phyloP scores from a whole-genome alignment of 495 filamentous ascomycete species.

The Aspergillus ellipticus region DNA sequence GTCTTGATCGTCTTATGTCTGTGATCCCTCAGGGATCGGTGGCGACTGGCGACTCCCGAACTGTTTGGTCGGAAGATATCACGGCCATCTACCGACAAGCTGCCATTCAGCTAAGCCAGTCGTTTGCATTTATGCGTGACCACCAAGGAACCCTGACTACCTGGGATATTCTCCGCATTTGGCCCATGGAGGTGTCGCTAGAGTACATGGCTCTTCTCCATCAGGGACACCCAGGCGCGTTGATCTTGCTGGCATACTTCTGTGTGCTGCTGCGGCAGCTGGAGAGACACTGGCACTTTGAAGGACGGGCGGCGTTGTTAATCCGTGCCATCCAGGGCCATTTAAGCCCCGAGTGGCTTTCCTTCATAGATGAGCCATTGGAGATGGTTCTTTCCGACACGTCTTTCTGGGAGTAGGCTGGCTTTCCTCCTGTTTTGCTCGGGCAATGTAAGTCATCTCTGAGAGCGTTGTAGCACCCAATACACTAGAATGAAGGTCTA shows the following conservation, averaged over 20 bases:
- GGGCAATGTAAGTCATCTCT: too few species aligned
- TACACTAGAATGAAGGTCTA: too few species aligned
- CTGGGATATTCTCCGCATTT: slow-evolving; percentile 4
- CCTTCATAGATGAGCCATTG: background rate
- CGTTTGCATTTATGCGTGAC: background rate
- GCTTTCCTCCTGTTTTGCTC: too few species aligned
- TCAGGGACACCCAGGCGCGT: background rate
- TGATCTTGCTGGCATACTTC: background rate
- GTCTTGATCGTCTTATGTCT: background rate
- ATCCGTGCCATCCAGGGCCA: background rate
- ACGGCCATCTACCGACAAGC: background rate
- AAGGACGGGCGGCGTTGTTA: background rate
- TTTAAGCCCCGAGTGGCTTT: background rate
- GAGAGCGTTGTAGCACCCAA: too few species aligned
- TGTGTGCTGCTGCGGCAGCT: background rate
- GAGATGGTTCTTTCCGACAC: background rate
- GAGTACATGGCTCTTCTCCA: background rate
- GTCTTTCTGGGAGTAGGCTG: too few species aligned
- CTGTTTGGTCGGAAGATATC: background rate
- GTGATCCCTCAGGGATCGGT: background rate
- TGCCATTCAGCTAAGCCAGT: background rate
- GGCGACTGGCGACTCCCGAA: background rate
- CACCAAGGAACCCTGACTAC: background rate
- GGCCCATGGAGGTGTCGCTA: slow-evolving; percentile 1
- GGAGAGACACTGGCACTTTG: background rate